Evolutionary conservation across 345 rosid genomes (phyloP).

Genomic region (Camelina sativa): DNA sequence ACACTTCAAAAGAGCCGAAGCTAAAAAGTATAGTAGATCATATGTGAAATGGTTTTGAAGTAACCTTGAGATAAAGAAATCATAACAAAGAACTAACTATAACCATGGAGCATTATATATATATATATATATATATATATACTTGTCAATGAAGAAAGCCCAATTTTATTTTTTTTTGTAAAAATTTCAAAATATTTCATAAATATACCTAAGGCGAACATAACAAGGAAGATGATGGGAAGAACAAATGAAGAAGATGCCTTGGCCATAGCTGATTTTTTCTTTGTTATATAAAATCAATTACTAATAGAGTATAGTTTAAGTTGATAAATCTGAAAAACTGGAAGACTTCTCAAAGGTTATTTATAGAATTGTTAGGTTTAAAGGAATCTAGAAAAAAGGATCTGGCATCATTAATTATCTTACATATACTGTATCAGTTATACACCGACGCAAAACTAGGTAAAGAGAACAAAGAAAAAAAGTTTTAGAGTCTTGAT

Average conservation of each 20-base stretch:
- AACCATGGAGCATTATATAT: neutral
- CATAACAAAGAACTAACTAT: neutral
- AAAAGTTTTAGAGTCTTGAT: neutral
- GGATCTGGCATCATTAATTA: neutral
- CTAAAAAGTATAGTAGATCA: neutral
- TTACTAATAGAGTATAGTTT: neutral
- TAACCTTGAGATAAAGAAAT: neutral
- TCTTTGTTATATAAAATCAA: neutral
- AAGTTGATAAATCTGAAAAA: neutral
- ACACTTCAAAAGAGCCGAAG: neutral
- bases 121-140: too few species aligned
- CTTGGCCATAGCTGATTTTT: conserved; percentile 16
- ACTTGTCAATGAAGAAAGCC: neutral
- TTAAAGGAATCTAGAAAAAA: neutral
- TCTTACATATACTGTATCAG: neutral
- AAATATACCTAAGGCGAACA: conserved; percentile 12
- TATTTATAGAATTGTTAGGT: neutral
- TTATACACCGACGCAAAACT: neutral
- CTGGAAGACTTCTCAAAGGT: neutral
- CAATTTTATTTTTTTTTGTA: neutral
- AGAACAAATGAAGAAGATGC: conserved; percentile 3
- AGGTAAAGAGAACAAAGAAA: neutral
- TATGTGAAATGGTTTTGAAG: neutral
- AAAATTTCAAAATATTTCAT: neutral
- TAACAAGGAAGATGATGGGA: conserved; percentile 18